Evolutionary conservation across 306 rosid genomes (phyloP), one percentile per base, ranked within the genome.

Genomic region (Cicer yamashitae): DNA sequence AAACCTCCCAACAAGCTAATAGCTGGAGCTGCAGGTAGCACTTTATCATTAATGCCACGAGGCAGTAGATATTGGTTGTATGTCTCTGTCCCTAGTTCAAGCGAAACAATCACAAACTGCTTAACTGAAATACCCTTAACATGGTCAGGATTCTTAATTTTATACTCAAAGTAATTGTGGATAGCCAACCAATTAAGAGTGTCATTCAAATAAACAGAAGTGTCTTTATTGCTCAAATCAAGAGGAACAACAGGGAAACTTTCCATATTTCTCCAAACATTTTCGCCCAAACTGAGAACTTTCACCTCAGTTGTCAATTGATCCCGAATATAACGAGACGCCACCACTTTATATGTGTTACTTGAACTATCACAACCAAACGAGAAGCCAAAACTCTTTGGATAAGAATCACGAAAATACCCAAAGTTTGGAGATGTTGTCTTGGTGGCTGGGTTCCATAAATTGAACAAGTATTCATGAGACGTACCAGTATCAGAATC

Each of bases 401-500:
- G 22, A 20, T 1, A 0, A 30, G 34, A 30, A 30, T 30, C 34
- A 30, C 52, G 15, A 47, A 47, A 47, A 47, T 47, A 4, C 11
- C 59, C 57, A 17, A 54, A 54, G 3, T 8, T 3, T 54, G 10
- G 12, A 54, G 60, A 54, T 17, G 1, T 8, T 54, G 34, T 54
- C 5, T 12, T 18, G 0, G 60, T 54, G 34, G 60, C 34, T 1
- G 60, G 60, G 34, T 54, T 54, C 58, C 25, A 52, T 8, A 52
- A 52, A 7, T 10, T 10, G 1, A 52, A n/a, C 12, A 22, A 15
- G 59, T 7, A 7, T 25, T 52, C 30, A 7, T 0, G 7, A 14
- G 1, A 0, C 0, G 0, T 7, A 6, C 15, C 10, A 0, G 0
- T 0, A 0, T 13, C 1, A n/a, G 3, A 6, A 17, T 8, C 3